These are phyloP conservation scores for Boletus eberwhitei DNA, from an alignment of 768 basidiomycete genomes.

Conservation along the genomic window DNA sequence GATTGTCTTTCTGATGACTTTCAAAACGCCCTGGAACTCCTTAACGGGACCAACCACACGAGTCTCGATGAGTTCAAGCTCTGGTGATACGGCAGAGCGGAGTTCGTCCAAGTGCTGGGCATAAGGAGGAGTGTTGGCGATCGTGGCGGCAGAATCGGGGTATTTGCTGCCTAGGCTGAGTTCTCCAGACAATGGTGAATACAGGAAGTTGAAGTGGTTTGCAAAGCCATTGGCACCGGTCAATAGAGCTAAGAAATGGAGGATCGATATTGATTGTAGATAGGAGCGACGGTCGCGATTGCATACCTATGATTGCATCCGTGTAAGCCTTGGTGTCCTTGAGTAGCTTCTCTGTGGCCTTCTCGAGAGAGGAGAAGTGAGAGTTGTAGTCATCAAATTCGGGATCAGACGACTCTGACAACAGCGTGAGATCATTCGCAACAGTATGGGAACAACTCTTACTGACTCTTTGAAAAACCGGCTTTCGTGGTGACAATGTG, in stretches of 20 bases:
- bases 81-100: constrained; percentile 72
- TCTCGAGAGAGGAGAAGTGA: constrained; percentile 74
- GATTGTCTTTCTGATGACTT: constrained; percentile 88
- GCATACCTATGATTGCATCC: constrained; percentile 70
- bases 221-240: constrained; percentile 61
- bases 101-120: constrained; percentile 80
- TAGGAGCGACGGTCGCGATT: background rate
- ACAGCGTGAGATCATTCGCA: constrained; percentile 2
- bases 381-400: constrained; percentile 88
- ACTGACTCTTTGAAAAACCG: constrained; percentile 90
- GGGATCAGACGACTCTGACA: constrained; percentile 71
- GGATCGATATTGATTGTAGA: constrained; percentile 1
- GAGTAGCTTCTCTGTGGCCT: constrained; percentile 80
- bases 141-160: constrained; percentile 73
- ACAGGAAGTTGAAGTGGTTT: constrained; percentile 58
- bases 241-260: constrained; percentile 51
- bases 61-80: constrained; percentile 91
- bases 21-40: constrained; percentile 84
- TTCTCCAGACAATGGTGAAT: constrained; percentile 69
- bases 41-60: constrained; percentile 83
- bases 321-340: constrained; percentile 90
- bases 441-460: background rate
- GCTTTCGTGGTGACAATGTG: constrained; percentile 83
- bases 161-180: constrained; percentile 76
- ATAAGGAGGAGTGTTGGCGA: constrained; percentile 73